A percentile compares a stretch with the other conserved stretches of the same genome.
These are phyloP conservation scores for Neofusicoccum ribis DNA, from an alignment of 2,329 filamentous ascomycete genomes.

Conservation along the genomic window DNA sequence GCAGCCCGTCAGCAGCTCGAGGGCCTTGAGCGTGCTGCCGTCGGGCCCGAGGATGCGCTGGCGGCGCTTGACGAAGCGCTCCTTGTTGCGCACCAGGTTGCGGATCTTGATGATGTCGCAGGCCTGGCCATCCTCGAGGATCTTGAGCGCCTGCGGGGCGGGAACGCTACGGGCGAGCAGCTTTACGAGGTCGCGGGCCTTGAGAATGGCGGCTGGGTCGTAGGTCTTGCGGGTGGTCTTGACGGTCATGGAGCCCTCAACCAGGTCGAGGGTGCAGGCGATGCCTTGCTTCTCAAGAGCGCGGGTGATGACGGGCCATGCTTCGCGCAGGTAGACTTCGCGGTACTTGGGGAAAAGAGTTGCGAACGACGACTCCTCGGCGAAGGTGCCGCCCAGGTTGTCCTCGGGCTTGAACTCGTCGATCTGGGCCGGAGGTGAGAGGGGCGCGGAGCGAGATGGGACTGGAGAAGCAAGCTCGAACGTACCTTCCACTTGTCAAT, in stretches of 20 bases:
- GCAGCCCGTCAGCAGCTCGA: constrained; percentile 86
- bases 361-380: constrained; percentile 88
- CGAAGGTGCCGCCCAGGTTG: constrained; percentile 81
- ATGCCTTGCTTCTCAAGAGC: constrained; percentile 85
- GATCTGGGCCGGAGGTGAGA: constrained; percentile 49
- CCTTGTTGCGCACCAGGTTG: constrained; percentile 86
- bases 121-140: constrained; percentile 86
- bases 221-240: constrained; percentile 90
- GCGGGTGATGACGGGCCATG: constrained; percentile 88
- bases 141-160: constrained; percentile 88
- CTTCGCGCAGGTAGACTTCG: constrained; percentile 88
- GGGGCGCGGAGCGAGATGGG: not conserved
- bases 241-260: constrained; percentile 95
- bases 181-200: constrained; percentile 92
- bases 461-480: not conserved
- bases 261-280: constrained; percentile 87
- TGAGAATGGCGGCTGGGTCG: constrained; percentile 89
- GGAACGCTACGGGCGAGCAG: constrained; percentile 88
- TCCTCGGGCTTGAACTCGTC: constrained; percentile 83
- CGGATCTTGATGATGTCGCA: constrained; percentile 97
- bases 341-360: constrained; percentile 93
- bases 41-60: constrained; percentile 91
- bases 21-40: constrained; percentile 88
- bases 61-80: constrained; percentile 90
- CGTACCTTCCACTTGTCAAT: constrained; percentile 91